Conservation (phyloP, 352 stramenopile species). For the Blastocystis sp. region DNA sequence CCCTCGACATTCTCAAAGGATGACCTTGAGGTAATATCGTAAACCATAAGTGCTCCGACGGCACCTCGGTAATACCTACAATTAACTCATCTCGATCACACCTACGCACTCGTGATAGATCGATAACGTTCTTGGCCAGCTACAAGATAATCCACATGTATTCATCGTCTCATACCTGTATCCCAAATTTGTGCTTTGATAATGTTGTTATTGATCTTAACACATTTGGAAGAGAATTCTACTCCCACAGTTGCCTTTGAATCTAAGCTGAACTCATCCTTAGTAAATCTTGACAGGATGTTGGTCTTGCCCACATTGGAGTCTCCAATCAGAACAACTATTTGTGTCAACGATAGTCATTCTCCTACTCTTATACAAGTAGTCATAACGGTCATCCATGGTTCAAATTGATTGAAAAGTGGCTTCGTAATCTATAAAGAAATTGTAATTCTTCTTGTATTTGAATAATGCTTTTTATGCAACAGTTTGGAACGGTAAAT, state of each 20-base stretch:
- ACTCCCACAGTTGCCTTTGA: conserved; percentile 96
- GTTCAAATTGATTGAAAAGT: not conserved
- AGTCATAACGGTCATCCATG: conserved; percentile 78
- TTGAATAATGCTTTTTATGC: not conserved
- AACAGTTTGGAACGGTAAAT: not conserved
- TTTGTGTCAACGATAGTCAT: not conserved
- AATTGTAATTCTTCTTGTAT: not conserved
- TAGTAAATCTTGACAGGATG: conserved; percentile 91
- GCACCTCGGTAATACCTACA: conserved; percentile 81
- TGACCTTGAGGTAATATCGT: conserved; percentile 97
- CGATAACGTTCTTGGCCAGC: conserved; percentile 78
- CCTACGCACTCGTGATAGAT: conserved; percentile 83
- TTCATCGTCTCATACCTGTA: conserved; percentile 73
- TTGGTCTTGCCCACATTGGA: conserved; percentile 94
- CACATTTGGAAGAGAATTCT: conserved; percentile 98
- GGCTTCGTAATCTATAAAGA: not conserved
- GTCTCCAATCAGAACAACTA: conserved; percentile 91
- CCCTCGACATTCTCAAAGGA: conserved; percentile 99
- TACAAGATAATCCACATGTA: not conserved
- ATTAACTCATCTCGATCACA: not conserved
- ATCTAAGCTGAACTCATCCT: conserved; percentile 97
- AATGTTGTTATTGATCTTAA: conserved; percentile 86
- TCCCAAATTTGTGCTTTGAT: conserved; percentile 97
- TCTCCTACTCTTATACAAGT: conserved; percentile 76
- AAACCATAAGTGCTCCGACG: conserved; percentile 94